A percentile compares a stretch with the other conserved stretches of the same genome.
These are phyloP conservation scores for Boletus rubescentipes DNA, from an alignment of 768 basidiomycete species.

Conservation along the genomic window DNA sequence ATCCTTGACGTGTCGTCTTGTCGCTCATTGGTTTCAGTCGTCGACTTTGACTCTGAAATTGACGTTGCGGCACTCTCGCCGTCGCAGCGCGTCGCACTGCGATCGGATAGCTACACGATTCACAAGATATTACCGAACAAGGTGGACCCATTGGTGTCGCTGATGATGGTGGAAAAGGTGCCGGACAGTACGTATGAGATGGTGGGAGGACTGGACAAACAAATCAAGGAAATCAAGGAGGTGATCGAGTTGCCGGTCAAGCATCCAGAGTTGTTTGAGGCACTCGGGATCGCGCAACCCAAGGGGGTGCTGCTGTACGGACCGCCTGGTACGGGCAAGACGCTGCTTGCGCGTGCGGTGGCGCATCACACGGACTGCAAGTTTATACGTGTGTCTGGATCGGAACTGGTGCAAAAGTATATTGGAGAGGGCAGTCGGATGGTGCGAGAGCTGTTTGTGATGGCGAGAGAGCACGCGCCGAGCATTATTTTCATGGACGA, in stretches of 20 bases:
- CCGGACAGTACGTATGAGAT: conserved; percentile 99
- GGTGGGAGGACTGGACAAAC: conserved; percentile 98
- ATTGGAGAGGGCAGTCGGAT: conserved; percentile 96
- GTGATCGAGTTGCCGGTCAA: conserved; percentile 98
- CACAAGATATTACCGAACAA: conserved; percentile 98
- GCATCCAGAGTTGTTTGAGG: conserved; percentile 95
- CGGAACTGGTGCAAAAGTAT: conserved; percentile 96
- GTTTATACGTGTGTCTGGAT: conserved; percentile 94
- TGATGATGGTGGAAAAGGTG: conserved; percentile 99
- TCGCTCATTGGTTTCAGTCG: conserved; percentile 53
- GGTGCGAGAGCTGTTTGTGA: conserved; percentile 97
- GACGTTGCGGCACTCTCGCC: conserved; percentile 78
- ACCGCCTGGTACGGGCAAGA: conserved; percentile 96
- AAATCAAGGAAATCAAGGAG: conserved; percentile 98
- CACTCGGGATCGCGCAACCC: conserved; percentile 94
- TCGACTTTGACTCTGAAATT: conserved; percentile 89
- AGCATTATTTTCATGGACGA: conserved; percentile 99
- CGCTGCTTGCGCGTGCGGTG: conserved; percentile 89
- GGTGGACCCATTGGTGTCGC: conserved; percentile 94
- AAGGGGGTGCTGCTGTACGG: conserved; percentile 96
- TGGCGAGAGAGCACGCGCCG: conserved; percentile 96
- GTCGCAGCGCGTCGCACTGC: conserved; percentile 89
- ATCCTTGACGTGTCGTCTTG: too few relatives aligned
- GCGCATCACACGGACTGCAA: conserved; percentile 98
- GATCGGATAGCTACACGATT: conserved; percentile 93